These are phyloP conservation scores for Coemansia sp. DNA, from an alignment of 192 early-diverging fungal genomes.

Conservation along the genomic window DNA sequence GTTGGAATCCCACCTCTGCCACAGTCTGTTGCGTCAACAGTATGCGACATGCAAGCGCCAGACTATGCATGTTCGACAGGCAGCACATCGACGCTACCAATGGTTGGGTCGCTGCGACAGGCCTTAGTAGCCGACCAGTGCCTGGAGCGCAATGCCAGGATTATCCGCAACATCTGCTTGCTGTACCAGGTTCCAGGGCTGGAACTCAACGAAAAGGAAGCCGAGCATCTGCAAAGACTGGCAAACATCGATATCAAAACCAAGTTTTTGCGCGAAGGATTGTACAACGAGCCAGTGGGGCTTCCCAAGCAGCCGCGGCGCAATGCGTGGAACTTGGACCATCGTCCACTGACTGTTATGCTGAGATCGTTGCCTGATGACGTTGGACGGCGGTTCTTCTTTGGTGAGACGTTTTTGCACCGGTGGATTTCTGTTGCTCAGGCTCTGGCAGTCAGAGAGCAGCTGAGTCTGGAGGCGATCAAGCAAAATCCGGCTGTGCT, in stretches of 20 bases:
- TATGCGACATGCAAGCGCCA: conserved; percentile 37
- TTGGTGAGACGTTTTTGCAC: conserved; percentile 51
- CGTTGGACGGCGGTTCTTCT: conserved; percentile 39
- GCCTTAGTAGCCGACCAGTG: conserved; percentile 44
- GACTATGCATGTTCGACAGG: not conserved
- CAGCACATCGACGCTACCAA: conserved; percentile 1
- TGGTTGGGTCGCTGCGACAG: conserved; percentile 43
- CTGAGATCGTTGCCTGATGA: conserved; percentile 47
- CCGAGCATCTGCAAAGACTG: conserved; percentile 2
- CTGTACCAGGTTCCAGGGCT: conserved; percentile 40
- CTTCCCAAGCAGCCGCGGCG: conserved; percentile 14
- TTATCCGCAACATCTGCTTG: conserved; percentile 50
- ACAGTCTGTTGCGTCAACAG: not conserved
- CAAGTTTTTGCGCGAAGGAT: conserved; percentile 16
- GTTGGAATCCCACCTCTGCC: conserved; percentile 40
- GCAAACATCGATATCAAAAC: not conserved
- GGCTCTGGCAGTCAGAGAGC: conserved; percentile 36
- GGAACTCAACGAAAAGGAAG: conserved; percentile 24
- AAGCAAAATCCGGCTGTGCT: conserved; percentile 7
- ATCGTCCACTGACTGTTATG: conserved; percentile 42
- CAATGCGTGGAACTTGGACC: conserved; percentile 35
- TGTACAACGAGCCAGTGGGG: conserved; percentile 17
- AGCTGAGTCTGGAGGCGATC: conserved; percentile 13
- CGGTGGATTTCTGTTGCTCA: conserved; percentile 51
- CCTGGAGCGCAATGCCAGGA: conserved; percentile 42